phyloP scores from a whole-genome alignment of 495 filamentous ascomycete genomes.

The Cudoniella acicularis region DNA sequence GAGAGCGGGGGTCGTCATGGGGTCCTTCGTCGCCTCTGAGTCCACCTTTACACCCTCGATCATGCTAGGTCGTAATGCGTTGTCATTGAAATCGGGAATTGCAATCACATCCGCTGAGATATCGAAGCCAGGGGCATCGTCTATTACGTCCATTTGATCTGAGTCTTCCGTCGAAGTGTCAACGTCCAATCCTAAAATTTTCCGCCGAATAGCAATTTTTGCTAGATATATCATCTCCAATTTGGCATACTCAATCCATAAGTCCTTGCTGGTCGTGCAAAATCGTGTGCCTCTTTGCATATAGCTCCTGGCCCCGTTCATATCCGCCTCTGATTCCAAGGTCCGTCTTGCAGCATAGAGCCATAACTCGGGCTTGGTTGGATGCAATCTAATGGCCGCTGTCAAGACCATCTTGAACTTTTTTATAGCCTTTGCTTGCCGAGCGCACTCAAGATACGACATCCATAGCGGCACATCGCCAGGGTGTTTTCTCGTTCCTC shows the following conservation, averaged over 20 bases:
- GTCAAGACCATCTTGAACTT: slow-evolving; percentile 76
- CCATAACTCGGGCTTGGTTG: slow-evolving; percentile 81
- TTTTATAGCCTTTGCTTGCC: slow-evolving; percentile 71
- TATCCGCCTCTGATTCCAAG: slow-evolving; percentile 75
- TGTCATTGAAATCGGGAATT: slow-evolving; percentile 58
- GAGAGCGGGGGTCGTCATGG: slow-evolving; percentile 74
- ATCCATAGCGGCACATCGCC: slow-evolving; percentile 85
- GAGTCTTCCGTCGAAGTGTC: slow-evolving; percentile 39
- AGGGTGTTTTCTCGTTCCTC: slow-evolving; percentile 80
- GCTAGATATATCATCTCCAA: slow-evolving; percentile 89
- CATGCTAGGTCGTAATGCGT: slow-evolving; percentile 28
- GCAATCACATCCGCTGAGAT: slow-evolving; percentile 53
- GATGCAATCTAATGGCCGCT: slow-evolving; percentile 75
- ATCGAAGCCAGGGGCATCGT: slow-evolving; percentile 32
- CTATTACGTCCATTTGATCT: slow-evolving; percentile 31
- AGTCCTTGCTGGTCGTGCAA: slow-evolving; percentile 61
- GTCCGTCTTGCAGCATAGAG: slow-evolving; percentile 74
- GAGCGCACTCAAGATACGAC: slow-evolving; percentile 82
- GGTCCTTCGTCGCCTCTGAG: slow-evolving; percentile 51
- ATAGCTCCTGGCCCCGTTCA: slow-evolving; percentile 78
- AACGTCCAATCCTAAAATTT: slow-evolving; percentile 64
- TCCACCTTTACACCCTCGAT: slow-evolving; percentile 50
- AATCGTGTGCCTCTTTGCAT: slow-evolving; percentile 87
- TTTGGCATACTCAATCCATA: slow-evolving; percentile 90
- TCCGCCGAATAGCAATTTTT: slow-evolving; percentile 68